Evolutionary conservation across 441 rosid species (phyloP), one percentile per base, ranked within the genome.

Genomic region (Jatropha multifida): DNA sequence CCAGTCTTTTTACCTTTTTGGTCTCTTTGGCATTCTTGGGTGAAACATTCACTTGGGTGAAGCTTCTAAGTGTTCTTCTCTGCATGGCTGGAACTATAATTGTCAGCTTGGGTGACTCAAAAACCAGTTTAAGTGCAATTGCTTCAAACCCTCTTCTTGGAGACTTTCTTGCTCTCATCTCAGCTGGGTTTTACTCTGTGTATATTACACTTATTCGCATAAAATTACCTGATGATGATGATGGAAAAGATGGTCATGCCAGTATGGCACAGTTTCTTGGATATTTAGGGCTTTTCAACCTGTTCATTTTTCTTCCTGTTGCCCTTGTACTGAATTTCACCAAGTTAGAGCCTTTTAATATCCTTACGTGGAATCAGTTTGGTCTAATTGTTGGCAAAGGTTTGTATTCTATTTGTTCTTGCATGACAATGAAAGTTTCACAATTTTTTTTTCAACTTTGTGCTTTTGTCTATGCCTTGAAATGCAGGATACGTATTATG

Each of bases 181-280:
- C 97, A 10, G 90, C 99, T 23, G 96, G 86, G 0, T n/a, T 95
- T 10, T 93, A 93, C 70, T 89, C 97, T 67, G 92, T 86, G 26
- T 95, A 93, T 73, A 86, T 95, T 73, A 93, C 99, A 72, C 98
- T 95, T 71, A 95, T 95, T 71, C 94, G 97, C 67, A 71, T 82
- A 77, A 93, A 89, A 72, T 83, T 95, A 65, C 94, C 97, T 0
- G 96, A 90, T 80, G 86, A 93, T 78, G 98, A 95, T 78, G 98
- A 95, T 78, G 97, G 84, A 46, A 88, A 88, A 68, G 81, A 78
- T 49, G 94, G 96, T 4, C 89, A 80, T 58, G 93, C 76, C 60
- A 93, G 99, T 76, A 95, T 90, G 97, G 99, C 96, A 26, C 92
- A 87, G 82, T 89, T 95, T 83, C 94, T 95, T 18, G 99, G 99